Base-by-base conservation (phyloP, 148 eudicot species). In the Talinum fruticosum region DNA sequence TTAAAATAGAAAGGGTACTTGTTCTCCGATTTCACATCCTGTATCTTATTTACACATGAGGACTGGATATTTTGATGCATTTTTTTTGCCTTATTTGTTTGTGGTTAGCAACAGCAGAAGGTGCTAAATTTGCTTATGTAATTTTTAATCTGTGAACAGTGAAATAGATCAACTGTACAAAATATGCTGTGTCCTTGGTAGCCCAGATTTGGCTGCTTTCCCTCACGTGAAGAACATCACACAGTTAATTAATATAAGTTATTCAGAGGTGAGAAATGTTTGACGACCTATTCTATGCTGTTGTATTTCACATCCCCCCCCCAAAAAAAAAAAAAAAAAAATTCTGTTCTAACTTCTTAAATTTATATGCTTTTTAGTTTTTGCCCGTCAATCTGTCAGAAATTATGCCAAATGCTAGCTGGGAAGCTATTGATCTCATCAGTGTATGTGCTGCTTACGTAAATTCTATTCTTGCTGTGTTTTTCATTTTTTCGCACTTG, bases 101-200 rank as follows among this genome's bases (percentile, higher is more conserved):
- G 32, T 62, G 70, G 10, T 71, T n/a, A 33, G 21, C 45, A 51
- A 18, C 18, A 4, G 38, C 71, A 30, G 18, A 16, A 38, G 61
- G 16, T 59, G 33, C 32, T 73, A 66, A n/a, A 10, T 77, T 24
- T 41, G 23, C 75, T 79, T 37, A 79, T 51, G 53, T 41, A 35
- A 14, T 57, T 73, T 76, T 30, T 24, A 59, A 70, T 66, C 49
- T 36, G 15, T 84, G 85, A 51, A 54, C 98, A 95, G 98, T 91
- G 98, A 92, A 87, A 85, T 82, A 66, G 98, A 95, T 85, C 96
- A 95, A 69, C 79, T 90, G 81, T 83, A 90, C 90, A 95, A 95
- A 86, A 95, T 95, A 87, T 95, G 97, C 78, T 79, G 93, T 85
- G 87, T 95, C 72, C 92, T 95, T 84, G 98, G 98, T 29, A 83